Evolutionary conservation across 495 filamentous ascomycete genomes (phyloP).

Genomic region (Neurospora sp.): DNA sequence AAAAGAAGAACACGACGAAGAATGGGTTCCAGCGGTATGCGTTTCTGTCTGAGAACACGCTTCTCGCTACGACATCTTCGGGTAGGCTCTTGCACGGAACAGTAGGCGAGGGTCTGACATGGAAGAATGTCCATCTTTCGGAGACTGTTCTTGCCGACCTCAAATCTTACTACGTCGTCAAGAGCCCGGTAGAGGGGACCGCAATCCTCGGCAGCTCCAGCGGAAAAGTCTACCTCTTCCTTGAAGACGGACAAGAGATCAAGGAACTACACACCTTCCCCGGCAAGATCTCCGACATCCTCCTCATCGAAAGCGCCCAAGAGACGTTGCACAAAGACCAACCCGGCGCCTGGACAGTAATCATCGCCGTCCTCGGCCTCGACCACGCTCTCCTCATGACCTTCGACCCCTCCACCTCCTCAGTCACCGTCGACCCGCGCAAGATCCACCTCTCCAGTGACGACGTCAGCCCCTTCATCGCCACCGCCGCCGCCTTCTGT

Average conservation of each 20-base stretch:
- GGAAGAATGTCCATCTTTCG: slow-evolving; percentile 31
- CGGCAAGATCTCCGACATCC: slow-evolving; percentile 46
- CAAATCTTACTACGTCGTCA: slow-evolving; percentile 35
- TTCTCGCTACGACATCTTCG: slow-evolving; percentile 50
- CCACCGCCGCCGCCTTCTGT: slow-evolving; percentile 24
- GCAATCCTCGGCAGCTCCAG: slow-evolving; percentile 44
- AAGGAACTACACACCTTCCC: slow-evolving; percentile 20
- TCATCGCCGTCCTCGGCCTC: slow-evolving; percentile 15
- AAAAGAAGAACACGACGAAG: slow-evolving; percentile 13
- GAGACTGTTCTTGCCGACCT: slow-evolving; percentile 21
- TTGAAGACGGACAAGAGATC: slow-evolving; percentile 5
- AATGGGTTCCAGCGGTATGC: slow-evolving; percentile 53
- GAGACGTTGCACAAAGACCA: neutral
- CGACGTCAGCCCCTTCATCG: slow-evolving; percentile 6
- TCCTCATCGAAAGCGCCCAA: neutral
- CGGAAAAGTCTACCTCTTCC: slow-evolving; percentile 43
- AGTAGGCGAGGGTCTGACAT: slow-evolving; percentile 18
- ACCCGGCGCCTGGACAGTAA: slow-evolving; percentile 4
- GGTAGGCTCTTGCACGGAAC: slow-evolving; percentile 49
- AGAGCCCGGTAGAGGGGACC: slow-evolving; percentile 19
- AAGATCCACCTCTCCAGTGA: slow-evolving; percentile 10
- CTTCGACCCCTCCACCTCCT: slow-evolving; percentile 2
- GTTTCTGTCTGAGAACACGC: slow-evolving; percentile 46
- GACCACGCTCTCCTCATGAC: slow-evolving; percentile 11
- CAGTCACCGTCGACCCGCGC: neutral